Evolutionary conservation across 148 eudicot species (phyloP).

Genomic region (Rhododendron simsii): DNA sequence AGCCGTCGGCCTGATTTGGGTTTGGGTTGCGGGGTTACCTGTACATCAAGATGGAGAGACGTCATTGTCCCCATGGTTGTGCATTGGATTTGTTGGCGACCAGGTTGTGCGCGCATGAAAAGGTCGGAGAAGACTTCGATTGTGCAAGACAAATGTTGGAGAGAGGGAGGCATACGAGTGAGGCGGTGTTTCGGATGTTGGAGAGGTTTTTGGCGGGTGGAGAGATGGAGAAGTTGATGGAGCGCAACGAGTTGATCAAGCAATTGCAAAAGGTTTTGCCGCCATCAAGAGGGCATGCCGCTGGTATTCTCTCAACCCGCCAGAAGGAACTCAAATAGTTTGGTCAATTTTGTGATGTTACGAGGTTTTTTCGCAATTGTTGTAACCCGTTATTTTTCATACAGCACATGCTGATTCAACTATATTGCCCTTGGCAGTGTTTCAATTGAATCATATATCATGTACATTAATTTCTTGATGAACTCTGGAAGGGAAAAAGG

Average conservation of each 20-base stretch:
- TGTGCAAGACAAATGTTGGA: slow-evolving; percentile 64
- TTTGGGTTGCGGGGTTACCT: slow-evolving; percentile 58
- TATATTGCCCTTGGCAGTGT: no score
- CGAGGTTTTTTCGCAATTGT: neutral
- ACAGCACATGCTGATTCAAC: neutral
- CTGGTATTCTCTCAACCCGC: slow-evolving; percentile 14
- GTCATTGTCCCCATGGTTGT: slow-evolving; percentile 75
- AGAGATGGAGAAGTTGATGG: slow-evolving; percentile 40
- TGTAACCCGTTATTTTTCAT: neutral
- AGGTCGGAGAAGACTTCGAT: slow-evolving; percentile 53
- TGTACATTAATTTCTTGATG: no score
- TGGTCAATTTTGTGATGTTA: neutral
- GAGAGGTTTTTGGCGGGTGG: slow-evolving; percentile 52
- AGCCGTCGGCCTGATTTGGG: slow-evolving; percentile 50
- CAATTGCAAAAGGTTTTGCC: slow-evolving; percentile 44
- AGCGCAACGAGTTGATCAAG: slow-evolving; percentile 41
- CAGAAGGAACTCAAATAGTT: neutral
- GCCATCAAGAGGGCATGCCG: slow-evolving; percentile 39
- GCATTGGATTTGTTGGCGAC: slow-evolving; percentile 76
- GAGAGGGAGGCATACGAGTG: slow-evolving; percentile 69
- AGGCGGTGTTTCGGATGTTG: slow-evolving; percentile 45
- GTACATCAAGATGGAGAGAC: slow-evolving; percentile 55
- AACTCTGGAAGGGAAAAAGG: no score
- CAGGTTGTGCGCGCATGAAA: slow-evolving; percentile 58
- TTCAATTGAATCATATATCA: no score